phyloP scores from a whole-genome alignment of 1,284 basidiomycete genomes.

The Afroboletus lepidellus region DNA sequence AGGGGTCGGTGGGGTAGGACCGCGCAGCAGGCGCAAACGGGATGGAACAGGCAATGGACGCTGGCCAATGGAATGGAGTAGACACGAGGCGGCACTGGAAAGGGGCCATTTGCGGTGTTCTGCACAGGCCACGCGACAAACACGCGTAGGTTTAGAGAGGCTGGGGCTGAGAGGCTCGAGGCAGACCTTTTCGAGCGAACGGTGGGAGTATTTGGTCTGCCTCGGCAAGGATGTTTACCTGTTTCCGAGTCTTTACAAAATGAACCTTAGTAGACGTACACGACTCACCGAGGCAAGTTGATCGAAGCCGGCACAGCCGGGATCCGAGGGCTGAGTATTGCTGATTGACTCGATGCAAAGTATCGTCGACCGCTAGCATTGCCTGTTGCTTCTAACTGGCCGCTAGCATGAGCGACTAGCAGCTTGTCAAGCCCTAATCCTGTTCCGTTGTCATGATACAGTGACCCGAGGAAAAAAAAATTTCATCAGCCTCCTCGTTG shows the following conservation, averaged over 20 bases:
- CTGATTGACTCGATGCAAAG: not conserved
- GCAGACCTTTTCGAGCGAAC: too few species aligned
- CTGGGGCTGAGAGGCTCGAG: not conserved
- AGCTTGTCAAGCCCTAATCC: not conserved
- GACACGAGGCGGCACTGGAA: conserved; percentile 30
- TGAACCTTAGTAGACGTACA: not conserved
- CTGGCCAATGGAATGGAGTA: conserved; percentile 18
- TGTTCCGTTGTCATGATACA: not conserved
- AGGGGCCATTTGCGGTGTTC: conserved; percentile 16
- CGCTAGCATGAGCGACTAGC: not conserved
- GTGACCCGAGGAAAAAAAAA: too few species aligned
- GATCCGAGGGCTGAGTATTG: not conserved
- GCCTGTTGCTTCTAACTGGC: not conserved
- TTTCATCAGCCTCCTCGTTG: too few species aligned
- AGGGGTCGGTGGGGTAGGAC: conserved; percentile 1
- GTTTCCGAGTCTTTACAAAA: too few species aligned
- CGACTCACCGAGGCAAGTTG: not conserved
- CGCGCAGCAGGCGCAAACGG: conserved; percentile 27
- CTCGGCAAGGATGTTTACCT: not conserved
- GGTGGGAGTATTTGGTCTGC: too few species aligned
- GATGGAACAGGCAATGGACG: conserved; percentile 22
- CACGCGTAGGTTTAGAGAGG: not conserved
- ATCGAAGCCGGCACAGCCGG: not conserved
- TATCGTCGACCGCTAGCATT: not conserved
- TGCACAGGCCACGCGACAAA: conserved; percentile 21